Evolutionary conservation across 2,329 filamentous ascomycete species (phyloP).

Genomic region (Aaosphaeria arxii): DNA sequence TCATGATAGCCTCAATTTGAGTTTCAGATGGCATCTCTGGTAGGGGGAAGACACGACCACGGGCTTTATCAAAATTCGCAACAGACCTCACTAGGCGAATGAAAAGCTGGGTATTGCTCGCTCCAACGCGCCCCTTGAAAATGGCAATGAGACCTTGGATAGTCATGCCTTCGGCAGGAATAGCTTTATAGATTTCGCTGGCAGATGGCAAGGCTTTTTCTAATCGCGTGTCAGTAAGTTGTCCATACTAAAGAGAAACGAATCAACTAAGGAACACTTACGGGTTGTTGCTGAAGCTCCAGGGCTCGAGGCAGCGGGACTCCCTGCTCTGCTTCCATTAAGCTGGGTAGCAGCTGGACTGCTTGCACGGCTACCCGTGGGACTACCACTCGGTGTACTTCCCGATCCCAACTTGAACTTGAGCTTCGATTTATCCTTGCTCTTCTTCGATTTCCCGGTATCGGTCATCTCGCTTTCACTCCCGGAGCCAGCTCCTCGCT

Average conservation of each 20-base stretch:
- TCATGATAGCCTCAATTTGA: slow-evolving; percentile 20
- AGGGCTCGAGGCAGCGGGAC: slow-evolving; percentile 16
- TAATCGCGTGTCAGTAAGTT: background rate
- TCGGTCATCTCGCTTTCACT: slow-evolving; percentile 73
- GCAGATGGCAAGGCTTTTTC: slow-evolving; percentile 36
- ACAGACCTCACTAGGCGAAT: slow-evolving; percentile 44
- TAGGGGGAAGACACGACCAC: slow-evolving; percentile 27
- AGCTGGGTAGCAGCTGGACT: slow-evolving; percentile 37
- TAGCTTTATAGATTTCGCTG: slow-evolving; percentile 43
- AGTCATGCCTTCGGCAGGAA: slow-evolving; percentile 44
- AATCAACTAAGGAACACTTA: background rate
- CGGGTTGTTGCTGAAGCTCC: slow-evolving; percentile 7
- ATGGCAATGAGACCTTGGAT: slow-evolving; percentile 39
- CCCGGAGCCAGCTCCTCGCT: slow-evolving; percentile 54
- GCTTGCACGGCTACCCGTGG: slow-evolving; percentile 56
- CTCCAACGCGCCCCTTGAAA: slow-evolving; percentile 42
- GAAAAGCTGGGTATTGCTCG: slow-evolving; percentile 36
- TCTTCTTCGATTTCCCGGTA: slow-evolving; percentile 59
- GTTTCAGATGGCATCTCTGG: slow-evolving; percentile 29
- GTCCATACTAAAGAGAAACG: background rate
- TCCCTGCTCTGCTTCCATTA: slow-evolving; percentile 29
- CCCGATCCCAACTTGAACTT: slow-evolving; percentile 51
- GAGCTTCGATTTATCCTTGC: slow-evolving; percentile 45
- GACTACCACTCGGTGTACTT: slow-evolving; percentile 57
- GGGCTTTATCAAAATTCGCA: slow-evolving; percentile 26